Evolutionary conservation across 192 early-diverging fungal genomes (phyloP).

Genomic region (Fimicolochytrium jonesii): DNA sequence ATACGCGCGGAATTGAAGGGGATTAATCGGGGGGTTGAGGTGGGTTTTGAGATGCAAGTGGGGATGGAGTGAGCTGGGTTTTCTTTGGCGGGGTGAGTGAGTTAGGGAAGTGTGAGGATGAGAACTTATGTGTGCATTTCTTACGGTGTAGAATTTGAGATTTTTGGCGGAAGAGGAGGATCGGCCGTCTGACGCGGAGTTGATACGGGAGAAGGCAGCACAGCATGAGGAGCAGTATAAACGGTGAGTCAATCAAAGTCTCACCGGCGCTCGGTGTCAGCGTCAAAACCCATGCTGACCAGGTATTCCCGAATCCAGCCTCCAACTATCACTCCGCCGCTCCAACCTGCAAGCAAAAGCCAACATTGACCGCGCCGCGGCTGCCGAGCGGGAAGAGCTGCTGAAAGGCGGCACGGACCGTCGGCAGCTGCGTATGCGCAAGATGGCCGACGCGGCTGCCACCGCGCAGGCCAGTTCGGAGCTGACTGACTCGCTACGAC

Average conservation of each 20-base stretch:
- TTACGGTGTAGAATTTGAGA: slow-evolving; percentile 36
- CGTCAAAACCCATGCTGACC: neutral
- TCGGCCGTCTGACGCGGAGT: slow-evolving; percentile 31
- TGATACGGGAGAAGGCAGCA: slow-evolving; percentile 36
- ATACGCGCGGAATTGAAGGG: slow-evolving; percentile 14
- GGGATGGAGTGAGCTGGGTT: too few species aligned
- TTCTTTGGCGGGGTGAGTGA: too few species aligned
- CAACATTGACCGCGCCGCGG: slow-evolving; percentile 42
- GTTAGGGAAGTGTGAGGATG: too few species aligned
- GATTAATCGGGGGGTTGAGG: slow-evolving; percentile 8
- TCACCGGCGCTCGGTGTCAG: neutral
- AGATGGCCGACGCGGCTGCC: slow-evolving; percentile 9
- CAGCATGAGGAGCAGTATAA: slow-evolving; percentile 50
- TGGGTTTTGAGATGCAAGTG: neutral
- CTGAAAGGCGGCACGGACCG: slow-evolving; percentile 24
- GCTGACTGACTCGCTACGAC: slow-evolving; percentile 53
- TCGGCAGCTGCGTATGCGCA: slow-evolving; percentile 18
- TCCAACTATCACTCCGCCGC: slow-evolving; percentile 43
- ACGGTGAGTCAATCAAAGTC: too few species aligned
- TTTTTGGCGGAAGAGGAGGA: slow-evolving; percentile 54
- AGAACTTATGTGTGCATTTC: too few species aligned
- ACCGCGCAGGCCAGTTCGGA: slow-evolving; percentile 27
- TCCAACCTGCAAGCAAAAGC: slow-evolving; percentile 51
- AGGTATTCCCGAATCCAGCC: slow-evolving; percentile 28
- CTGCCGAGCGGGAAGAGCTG: slow-evolving; percentile 43